These are phyloP conservation scores for Trypanosoma conorhini DNA, from an alignment of 208 protist species.

Conservation along the genomic window DNA sequence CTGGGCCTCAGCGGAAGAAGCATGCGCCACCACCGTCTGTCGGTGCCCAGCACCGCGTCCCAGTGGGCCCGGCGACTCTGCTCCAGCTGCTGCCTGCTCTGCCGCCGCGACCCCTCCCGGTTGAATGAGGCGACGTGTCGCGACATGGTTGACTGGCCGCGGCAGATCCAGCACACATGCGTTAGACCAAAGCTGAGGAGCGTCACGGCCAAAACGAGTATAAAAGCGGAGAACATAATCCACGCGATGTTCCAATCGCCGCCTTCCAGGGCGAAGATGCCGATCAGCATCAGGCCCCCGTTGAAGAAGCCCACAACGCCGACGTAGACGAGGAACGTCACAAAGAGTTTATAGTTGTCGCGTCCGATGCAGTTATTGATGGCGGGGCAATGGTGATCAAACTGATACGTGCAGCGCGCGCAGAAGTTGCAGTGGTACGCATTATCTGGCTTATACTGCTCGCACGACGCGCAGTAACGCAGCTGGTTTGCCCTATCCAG, in stretches of 20 bases:
- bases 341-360: conserved; percentile 87
- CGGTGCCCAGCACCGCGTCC: conserved; percentile 20
- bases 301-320: conserved; percentile 29
- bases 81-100: conserved; percentile 24
- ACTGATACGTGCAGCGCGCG: conserved; percentile 67
- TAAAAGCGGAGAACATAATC: conserved; percentile 30
- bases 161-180: conserved; percentile 35
- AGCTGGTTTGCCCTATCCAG: conserved; percentile 36
- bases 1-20: conserved; percentile 40
- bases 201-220: conserved; percentile 26
- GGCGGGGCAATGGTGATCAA: conserved; percentile 93
- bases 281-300: conserved; percentile 34
- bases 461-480: conserved; percentile 68
- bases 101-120: background rate
- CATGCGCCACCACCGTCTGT: conserved; percentile 31
- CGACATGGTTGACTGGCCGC: conserved; percentile 52
- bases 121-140: conserved; percentile 28
- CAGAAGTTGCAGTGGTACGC: conserved; percentile 89
- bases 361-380: conserved; percentile 92
- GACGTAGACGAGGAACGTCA: conserved; percentile 72
- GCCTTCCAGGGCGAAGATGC: conserved; percentile 42
- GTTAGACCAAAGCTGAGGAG: conserved; percentile 38
- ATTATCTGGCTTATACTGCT: conserved; percentile 72
- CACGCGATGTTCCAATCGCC: conserved; percentile 30
- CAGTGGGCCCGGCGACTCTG: conserved; percentile 13